These are phyloP conservation scores for Fusarium metavorans DNA, from an alignment of 2,329 filamentous ascomycete species.

Conservation along the genomic window DNA sequence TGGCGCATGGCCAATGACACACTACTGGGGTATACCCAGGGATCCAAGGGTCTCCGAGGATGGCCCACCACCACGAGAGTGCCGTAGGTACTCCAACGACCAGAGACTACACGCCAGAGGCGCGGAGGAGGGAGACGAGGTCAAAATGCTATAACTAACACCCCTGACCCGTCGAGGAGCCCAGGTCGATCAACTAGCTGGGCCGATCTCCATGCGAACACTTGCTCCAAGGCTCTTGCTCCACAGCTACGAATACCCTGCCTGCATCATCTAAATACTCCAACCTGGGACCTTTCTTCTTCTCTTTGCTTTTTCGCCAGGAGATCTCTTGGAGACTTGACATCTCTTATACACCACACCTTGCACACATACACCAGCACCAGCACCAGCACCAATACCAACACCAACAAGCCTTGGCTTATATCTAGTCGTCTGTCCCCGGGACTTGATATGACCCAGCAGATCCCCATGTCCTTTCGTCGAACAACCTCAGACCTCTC, in stretches of 20 bases:
- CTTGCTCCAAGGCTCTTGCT: conserved; percentile 41
- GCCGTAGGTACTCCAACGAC: neutral
- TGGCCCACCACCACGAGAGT: conserved; percentile 2
- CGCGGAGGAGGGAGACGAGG: conserved; percentile 24
- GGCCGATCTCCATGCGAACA: conserved; percentile 46
- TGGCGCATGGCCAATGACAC: neutral
- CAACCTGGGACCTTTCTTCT: conserved; percentile 22
- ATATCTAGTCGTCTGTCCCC: conserved; percentile 14
- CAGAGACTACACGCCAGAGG: conserved; percentile 21
- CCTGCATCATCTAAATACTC: conserved; percentile 39
- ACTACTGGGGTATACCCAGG: conserved; percentile 13
- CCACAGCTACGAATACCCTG: conserved; percentile 37
- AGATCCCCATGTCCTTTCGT: conserved; percentile 1
- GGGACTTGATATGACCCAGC: conserved; percentile 32
- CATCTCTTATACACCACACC: neutral
- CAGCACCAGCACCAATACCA: neutral
- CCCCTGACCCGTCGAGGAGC: conserved; percentile 26
- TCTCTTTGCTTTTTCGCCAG: conserved; percentile 7
- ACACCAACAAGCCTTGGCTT: conserved; percentile 21
- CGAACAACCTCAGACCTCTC: conserved; percentile 6
- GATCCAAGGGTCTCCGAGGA: conserved; percentile 21
- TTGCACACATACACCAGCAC: neutral
- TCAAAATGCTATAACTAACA: conserved; percentile 35
- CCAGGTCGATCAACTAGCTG: conserved; percentile 42
- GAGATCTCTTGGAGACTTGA: conserved; percentile 10